Percentiles rank a stretch among this genome's conserved stretches.
phyloP scores from a whole-genome alignment of 2,329 filamentous ascomycete genomes.

The Mollisia scopiformis region DNA sequence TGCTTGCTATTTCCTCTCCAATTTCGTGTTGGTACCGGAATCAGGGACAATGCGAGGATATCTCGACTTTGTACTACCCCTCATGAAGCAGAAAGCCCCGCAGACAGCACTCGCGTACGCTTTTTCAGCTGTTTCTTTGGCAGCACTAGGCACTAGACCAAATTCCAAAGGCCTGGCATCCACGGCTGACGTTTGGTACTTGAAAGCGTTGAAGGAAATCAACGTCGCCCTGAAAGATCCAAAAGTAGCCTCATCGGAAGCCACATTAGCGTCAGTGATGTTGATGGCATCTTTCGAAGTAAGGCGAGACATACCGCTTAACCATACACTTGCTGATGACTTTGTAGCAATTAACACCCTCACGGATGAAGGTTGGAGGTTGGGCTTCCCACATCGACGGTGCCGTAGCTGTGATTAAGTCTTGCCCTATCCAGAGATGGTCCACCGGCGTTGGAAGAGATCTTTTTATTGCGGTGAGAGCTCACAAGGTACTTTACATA shows the following conservation, averaged over 20 bases:
- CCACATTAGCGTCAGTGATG: slow-evolving; percentile 59
- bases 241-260: slow-evolving; percentile 50
- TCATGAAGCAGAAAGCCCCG: slow-evolving; percentile 48
- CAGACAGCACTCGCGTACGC: slow-evolving; percentile 27
- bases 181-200: slow-evolving; percentile 53
- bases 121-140: slow-evolving; percentile 59
- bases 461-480: slow-evolving; percentile 61
- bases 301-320: slow-evolving; percentile 10
- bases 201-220: slow-evolving; percentile 54
- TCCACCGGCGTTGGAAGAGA: slow-evolving; percentile 54
- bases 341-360: slow-evolving; percentile 50
- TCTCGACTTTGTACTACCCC: slow-evolving; percentile 59
- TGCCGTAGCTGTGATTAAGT: slow-evolving; percentile 60
- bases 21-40: slow-evolving; percentile 60
- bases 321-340: not conserved
- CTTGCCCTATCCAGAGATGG: slow-evolving; percentile 54
- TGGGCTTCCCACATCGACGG: slow-evolving; percentile 65
- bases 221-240: slow-evolving; percentile 54
- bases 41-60: slow-evolving; percentile 55
- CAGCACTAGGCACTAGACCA: slow-evolving; percentile 55
- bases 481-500: slow-evolving; percentile 55
- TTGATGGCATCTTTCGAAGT: slow-evolving; percentile 63
- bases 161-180: slow-evolving; percentile 38
- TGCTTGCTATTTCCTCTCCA: slow-evolving; percentile 60
- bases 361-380: slow-evolving; percentile 54